Base-by-base conservation (phyloP, 345 rosid species). In the Luvunga scandens region DNA sequence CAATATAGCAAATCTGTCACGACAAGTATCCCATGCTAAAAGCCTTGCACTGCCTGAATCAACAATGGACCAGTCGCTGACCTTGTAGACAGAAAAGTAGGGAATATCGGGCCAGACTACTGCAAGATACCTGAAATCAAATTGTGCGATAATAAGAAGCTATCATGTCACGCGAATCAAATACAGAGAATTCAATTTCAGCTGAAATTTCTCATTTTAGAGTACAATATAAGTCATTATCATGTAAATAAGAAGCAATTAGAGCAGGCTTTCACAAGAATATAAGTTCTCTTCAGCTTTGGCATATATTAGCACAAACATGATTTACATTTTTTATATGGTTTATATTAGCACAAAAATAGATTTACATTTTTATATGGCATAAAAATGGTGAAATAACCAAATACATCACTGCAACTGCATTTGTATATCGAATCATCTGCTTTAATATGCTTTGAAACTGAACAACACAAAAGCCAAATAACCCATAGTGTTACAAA, bases 21-120 rank as follows among this genome's bases (percentile, higher is more conserved):
- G 88, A 77, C 98, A 96, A 73, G 92, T 88, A 85, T 96, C 99
- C 99, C 99, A 96, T 30, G 97, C 97, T 85, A 96, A 86, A 85
- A 91, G 89, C 84, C 97, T 92, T 75, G 99, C 99, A 87, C 93
- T 90, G 75, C 98, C 99, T 79, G 94, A 96, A 85, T 96, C 99
- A 87, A 96, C 97, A 83, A 92, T 83, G 38, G 97, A 87, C 99
- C 99, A 96, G 80, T 94, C 98, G 75, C 95, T 91, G 70, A 92
- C 97, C 84, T 92, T 96, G 91, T 92, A 96, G 83, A 96, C 81
- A 71, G 97, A 90, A 88, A 96, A 96, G 87, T 94, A 89, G 25
- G 97, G 92, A 72, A 96, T 88, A 88, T 96, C 98, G 9, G 99
- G 99, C 99, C 99, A 96, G 78, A 96, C 95, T 81, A 96, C 85